A percentile compares a stretch with the other conserved stretches of the same genome.
Conservation (phyloP, 23 red algal species). For the Gracilaria gracilis region DNA sequence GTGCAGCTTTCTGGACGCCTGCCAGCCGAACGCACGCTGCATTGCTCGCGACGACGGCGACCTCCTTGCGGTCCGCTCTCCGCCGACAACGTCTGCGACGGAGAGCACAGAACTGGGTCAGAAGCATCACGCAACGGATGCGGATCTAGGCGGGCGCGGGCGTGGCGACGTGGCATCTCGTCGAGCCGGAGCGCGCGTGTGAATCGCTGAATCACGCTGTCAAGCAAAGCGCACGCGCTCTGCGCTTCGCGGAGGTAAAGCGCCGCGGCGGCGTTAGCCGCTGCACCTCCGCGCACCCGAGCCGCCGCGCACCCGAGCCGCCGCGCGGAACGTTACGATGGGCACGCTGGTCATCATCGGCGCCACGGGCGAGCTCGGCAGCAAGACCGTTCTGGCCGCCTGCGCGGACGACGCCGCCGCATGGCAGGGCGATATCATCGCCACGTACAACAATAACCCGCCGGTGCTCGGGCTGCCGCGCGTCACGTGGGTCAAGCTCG, state of each 20-base stretch:
- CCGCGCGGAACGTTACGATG: neutral
- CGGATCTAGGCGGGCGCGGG: no score
- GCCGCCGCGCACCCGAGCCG: neutral
- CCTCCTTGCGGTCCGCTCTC: neutral
- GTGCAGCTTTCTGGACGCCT: neutral
- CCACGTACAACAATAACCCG: slow-evolving; percentile 27
- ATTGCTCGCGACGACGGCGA: neutral
- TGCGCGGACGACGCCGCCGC: neutral
- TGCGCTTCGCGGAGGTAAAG: no score
- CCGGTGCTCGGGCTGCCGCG: neutral
- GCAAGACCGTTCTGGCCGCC: slow-evolving; percentile 67
- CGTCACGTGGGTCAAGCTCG: slow-evolving; percentile 65
- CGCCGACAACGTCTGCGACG: no score
- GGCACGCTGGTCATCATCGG: slow-evolving; percentile 82
- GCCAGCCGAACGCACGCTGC: neutral
- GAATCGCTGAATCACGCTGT: no score
- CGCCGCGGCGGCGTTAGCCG: slow-evolving; percentile 1
- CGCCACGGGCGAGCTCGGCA: slow-evolving; percentile 86
- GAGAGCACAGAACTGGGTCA: no score
- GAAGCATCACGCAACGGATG: no score
- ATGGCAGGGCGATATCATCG: slow-evolving; percentile 57
- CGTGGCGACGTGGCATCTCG: no score
- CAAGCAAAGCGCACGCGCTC: no score
- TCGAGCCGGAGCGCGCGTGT: no score
- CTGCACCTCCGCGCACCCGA: neutral